phyloP scores from a whole-genome alignment of 2,329 filamentous ascomycete species.

The Fusarium beomiforme region DNA sequence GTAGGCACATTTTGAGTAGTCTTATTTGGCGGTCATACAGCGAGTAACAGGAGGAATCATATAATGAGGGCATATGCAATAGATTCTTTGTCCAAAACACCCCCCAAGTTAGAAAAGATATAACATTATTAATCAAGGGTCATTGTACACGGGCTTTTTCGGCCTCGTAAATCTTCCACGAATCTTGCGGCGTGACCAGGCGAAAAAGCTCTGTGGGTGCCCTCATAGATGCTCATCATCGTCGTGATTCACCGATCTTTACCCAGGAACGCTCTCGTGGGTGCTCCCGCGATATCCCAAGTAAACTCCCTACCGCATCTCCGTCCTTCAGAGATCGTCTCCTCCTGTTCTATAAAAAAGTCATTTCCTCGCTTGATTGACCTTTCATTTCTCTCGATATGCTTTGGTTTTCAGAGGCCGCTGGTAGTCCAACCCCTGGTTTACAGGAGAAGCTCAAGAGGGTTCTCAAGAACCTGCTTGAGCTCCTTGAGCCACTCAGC shows the following conservation, averaged over 20 bases:
- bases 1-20: neutral
- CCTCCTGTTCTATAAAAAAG: constrained; percentile 39
- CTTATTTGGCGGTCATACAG: neutral
- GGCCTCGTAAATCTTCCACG: constrained; percentile 43
- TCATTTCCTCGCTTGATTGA: constrained; percentile 29
- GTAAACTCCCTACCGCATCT: constrained; percentile 22
- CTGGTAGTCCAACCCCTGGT: neutral
- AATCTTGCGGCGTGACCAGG: constrained; percentile 16
- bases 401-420: neutral
- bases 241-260: constrained; percentile 7
- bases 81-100: constrained; percentile 42
- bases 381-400: neutral
- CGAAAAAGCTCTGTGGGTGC: constrained; percentile 21
- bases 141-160: constrained; percentile 54
- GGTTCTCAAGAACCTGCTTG: constrained; percentile 98
- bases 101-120: constrained; percentile 44
- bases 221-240: constrained; percentile 17
- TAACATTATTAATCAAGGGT: constrained; percentile 55
- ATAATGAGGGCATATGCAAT: constrained; percentile 35
- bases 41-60: neutral
- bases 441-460: constrained; percentile 92
- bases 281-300: constrained; percentile 14
- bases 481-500: constrained; percentile 96
- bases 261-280: constrained; percentile 19
- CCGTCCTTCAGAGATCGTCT: constrained; percentile 26